Evolutionary conservation across 1,139 yeast genomes (phyloP).

Genomic region (Taiozyma sp.): DNA sequence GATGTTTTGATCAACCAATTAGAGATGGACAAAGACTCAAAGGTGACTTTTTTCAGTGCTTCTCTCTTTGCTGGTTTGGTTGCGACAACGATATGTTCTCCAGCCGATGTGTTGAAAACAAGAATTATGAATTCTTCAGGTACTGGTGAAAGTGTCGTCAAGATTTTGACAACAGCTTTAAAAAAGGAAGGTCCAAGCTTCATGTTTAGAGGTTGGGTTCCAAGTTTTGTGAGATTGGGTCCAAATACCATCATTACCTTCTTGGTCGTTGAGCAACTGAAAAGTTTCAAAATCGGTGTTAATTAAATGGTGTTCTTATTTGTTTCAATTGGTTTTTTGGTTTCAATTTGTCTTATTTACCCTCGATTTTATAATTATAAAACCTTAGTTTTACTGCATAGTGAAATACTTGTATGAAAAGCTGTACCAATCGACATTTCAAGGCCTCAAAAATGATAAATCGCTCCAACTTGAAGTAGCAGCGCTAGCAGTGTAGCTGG

Average conservation of each 20-base stretch:
- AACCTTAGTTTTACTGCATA: background rate
- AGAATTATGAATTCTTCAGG: slow-evolving; percentile 73
- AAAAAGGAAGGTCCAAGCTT: slow-evolving; percentile 69
- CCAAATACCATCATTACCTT: slow-evolving; percentile 89
- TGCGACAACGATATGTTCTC: slow-evolving; percentile 88
- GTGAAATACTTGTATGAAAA: too few species aligned
- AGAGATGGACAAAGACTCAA: slow-evolving; percentile 54
- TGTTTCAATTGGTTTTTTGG: background rate
- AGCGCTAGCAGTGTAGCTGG: too few species aligned
- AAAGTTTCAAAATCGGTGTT: slow-evolving; percentile 55
- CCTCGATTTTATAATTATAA: background rate
- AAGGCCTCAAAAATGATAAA: too few species aligned
- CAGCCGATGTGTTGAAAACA: slow-evolving; percentile 89
- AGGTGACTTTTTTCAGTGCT: slow-evolving; percentile 72
- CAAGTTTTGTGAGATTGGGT: slow-evolving; percentile 81
- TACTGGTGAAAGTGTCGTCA: slow-evolving; percentile 42
- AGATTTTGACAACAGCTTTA: slow-evolving; percentile 52
- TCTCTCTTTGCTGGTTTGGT: slow-evolving; percentile 78
- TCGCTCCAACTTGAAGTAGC: too few species aligned
- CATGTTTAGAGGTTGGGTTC: slow-evolving; percentile 89
- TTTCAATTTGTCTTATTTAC: background rate
- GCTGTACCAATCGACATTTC: too few species aligned
- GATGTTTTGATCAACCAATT: slow-evolving; percentile 46
- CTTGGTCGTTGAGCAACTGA: slow-evolving; percentile 72
- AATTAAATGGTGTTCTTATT: slow-evolving; percentile 8